Percentiles rank a stretch among this genome's conserved stretches.
These are phyloP conservation scores for Acorus gramineus DNA, from an alignment of 106 monocot species.

Conservation along the genomic window DNA sequence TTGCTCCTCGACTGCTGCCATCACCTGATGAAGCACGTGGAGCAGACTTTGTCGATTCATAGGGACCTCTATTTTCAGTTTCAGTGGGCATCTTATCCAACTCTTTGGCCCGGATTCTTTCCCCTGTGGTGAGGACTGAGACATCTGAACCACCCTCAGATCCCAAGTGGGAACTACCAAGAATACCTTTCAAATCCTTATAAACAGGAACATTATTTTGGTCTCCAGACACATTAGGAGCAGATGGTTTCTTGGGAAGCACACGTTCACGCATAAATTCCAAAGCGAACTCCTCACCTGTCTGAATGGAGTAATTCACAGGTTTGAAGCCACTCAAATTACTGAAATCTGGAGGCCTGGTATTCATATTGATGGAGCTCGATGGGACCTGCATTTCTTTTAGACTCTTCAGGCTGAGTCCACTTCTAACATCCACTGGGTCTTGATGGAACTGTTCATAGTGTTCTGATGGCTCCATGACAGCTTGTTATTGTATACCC, in stretches of 20 bases:
- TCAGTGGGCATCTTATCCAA: slow-evolving; percentile 31
- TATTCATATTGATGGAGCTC: slow-evolving; percentile 20
- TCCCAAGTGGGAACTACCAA: slow-evolving; percentile 30
- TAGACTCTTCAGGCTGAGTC: slow-evolving; percentile 32
- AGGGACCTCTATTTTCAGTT: slow-evolving; percentile 27
- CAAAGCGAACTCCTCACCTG: slow-evolving; percentile 85
- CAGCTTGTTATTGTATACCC: no score
- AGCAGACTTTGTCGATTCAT: slow-evolving; percentile 27
- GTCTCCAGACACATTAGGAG: slow-evolving; percentile 32
- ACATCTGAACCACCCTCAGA: slow-evolving; percentile 35
- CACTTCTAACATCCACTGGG: slow-evolving; percentile 35
- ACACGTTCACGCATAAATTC: slow-evolving; percentile 81
- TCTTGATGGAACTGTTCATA: slow-evolving; percentile 13
- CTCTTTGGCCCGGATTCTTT: slow-evolving; percentile 29
- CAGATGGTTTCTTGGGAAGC: slow-evolving; percentile 30
- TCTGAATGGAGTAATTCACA: slow-evolving; percentile 79
- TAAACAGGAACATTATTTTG: slow-evolving; percentile 29
- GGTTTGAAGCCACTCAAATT: slow-evolving; percentile 27
- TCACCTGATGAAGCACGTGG: slow-evolving; percentile 32
- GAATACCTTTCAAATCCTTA: slow-evolving; percentile 35
- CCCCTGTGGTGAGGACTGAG: slow-evolving; percentile 18
- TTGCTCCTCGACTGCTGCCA: slow-evolving; percentile 33
- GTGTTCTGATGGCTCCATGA: slow-evolving; percentile 12
- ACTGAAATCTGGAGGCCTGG: slow-evolving; percentile 25
- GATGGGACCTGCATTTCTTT: slow-evolving; percentile 28